These are phyloP conservation scores for Begonia masoniana DNA, from an alignment of 306 rosid genomes.

Conservation along the genomic window DNA sequence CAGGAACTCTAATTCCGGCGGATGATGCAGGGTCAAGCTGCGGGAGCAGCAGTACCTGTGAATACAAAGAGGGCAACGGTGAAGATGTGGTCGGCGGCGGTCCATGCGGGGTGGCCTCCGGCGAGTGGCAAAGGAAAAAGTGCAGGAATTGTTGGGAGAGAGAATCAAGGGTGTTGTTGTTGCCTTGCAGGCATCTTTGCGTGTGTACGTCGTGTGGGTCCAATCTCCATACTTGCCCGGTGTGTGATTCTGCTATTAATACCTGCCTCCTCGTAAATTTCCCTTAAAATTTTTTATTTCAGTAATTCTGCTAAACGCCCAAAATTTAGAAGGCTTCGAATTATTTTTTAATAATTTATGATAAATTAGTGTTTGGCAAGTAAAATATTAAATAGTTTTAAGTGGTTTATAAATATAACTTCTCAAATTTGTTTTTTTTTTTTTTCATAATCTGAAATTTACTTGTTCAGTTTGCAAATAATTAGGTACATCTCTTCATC, in stretches of 20 bases:
- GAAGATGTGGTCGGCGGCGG: constrained; percentile 7
- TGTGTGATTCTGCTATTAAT: constrained; percentile 50
- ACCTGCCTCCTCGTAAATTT: constrained; percentile 84
- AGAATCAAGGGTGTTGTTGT: constrained; percentile 58
- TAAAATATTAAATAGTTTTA: too few relatives aligned
- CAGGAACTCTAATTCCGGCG: background rate
- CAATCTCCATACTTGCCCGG: constrained; percentile 51
- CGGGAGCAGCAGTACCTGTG: constrained; percentile 36
- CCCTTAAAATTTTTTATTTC: constrained; percentile 15
- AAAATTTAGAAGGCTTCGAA: too few relatives aligned
- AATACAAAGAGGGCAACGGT: background rate
- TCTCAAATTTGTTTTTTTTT: too few relatives aligned
- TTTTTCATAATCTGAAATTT: too few relatives aligned
- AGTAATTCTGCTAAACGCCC: too few relatives aligned
- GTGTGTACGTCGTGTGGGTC: constrained; percentile 78
- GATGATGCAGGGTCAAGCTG: constrained; percentile 55
- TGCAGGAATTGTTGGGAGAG: constrained; percentile 53
- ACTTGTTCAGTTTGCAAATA: too few relatives aligned
- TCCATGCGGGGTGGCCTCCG: background rate
- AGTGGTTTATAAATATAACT: too few relatives aligned
- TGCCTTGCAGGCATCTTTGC: constrained; percentile 92
- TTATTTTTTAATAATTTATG: too few relatives aligned
- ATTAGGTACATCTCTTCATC: too few relatives aligned
- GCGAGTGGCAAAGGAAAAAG: constrained; percentile 10
- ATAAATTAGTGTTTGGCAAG: too few relatives aligned